Base-by-base conservation (phyloP, 192 early-diverging fungal species). In the Entomortierella beljakovae region DNA sequence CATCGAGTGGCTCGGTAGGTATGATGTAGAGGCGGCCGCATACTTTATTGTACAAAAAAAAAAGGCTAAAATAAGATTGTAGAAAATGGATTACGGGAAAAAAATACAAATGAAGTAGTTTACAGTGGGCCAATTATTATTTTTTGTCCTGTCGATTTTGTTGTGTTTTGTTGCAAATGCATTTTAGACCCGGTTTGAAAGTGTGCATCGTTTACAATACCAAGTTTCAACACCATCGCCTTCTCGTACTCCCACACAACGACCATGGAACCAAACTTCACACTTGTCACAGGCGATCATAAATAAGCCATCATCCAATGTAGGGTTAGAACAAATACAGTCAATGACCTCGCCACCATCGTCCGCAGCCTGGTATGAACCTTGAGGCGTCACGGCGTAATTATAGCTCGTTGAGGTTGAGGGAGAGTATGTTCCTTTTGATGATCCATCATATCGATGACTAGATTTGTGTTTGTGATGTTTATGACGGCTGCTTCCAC, bases 221-320 rank as follows among this genome's bases (percentile, higher is more conserved):
- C 87, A 88, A 33, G 81, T 73, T 32, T 56, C 81, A 15, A 85
- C 80, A 28, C 57, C 61, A 40, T 83, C 80, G 18, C 76, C 60
- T 35, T 86, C 83, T 2, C 70, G 57, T 13, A 90, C 71, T 13
- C 79, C 74, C 5, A 87, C 86, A 69, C 89, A 90, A 22, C 73
- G 70, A 38, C 89, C 89, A 81, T 90, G 89, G 62, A 86, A 90
- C 89, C 89, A 90, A n/a, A 81, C 85, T 60, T 81, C 63, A 51
- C 89, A 90, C 22, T 58, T 57, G 64, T 90, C 89, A 64, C 89
- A 90, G 9, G 89, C 86, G 72, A 90, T 82, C 89, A 90, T 90
- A 53, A 90, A 90, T 11, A 77, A 70, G 18, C 87, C 88, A 72
- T 90, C 84, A 49, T 90, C 87, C 52, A 87, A 56, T 15, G 82